phyloP scores from a whole-genome alignment of 2,329 filamentous ascomycete species.

The Nigrospora osmanthi region DNA sequence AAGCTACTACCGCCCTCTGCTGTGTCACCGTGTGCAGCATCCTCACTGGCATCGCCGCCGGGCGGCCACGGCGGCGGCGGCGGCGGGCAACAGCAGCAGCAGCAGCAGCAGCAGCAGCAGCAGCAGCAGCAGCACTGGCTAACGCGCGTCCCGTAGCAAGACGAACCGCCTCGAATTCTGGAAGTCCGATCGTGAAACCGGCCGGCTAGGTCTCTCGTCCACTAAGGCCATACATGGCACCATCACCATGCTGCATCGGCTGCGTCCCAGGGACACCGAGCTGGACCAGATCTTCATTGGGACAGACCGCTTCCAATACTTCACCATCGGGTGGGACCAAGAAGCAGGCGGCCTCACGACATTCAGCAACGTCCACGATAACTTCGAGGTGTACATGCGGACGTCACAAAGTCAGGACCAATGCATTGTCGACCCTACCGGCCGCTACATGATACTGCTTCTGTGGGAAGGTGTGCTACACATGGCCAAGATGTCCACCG shows the following conservation, averaged over 20 bases:
- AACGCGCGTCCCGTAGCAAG: constrained; percentile 45
- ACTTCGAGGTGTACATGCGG: constrained; percentile 53
- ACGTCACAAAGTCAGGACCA: constrained; percentile 78
- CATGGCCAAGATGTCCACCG: constrained; percentile 40
- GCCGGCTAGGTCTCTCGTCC: constrained; percentile 46
- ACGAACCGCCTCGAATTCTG: constrained; percentile 83
- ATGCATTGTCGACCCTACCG: constrained; percentile 76
- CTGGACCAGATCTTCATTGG: constrained; percentile 88
- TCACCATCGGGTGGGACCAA: constrained; percentile 78
- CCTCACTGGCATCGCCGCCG: not conserved
- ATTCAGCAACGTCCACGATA: constrained; percentile 42
- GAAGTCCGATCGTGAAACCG: constrained; percentile 55
- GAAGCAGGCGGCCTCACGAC: constrained; percentile 42
- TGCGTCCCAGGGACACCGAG: constrained; percentile 64
- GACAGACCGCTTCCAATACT: constrained; percentile 84
- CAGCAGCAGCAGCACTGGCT: no score
- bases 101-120: no score
- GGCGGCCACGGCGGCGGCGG: no score
- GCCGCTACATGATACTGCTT: constrained; percentile 49
- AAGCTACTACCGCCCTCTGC: constrained; percentile 27
- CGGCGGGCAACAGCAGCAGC: no score
- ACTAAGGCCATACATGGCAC: constrained; percentile 76
- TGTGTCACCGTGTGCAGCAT: not conserved
- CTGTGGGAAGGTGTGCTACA: constrained; percentile 54
- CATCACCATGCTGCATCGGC: constrained; percentile 74